Conservation (phyloP, 2,329 filamentous ascomycete genomes). For the Fusarium duplospermum region DNA sequence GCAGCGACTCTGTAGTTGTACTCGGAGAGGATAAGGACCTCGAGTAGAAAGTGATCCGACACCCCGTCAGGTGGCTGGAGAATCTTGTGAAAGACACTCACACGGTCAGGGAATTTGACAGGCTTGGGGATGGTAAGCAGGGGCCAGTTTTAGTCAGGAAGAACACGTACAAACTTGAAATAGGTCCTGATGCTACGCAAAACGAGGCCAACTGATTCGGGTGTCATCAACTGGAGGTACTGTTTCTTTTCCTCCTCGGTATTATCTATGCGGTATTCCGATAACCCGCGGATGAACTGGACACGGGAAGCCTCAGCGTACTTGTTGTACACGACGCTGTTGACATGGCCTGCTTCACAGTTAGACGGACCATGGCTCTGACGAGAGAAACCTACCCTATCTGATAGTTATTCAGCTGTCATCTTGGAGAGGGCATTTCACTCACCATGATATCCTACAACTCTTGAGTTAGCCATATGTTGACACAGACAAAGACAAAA, state of each 20-base stretch:
- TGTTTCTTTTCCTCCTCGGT: not conserved
- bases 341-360: slow-evolving; percentile 71
- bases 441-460: slow-evolving; percentile 65
- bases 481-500: slow-evolving; percentile 36
- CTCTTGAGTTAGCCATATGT: not conserved
- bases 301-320: slow-evolving; percentile 86
- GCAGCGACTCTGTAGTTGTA: slow-evolving; percentile 78
- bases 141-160: not conserved
- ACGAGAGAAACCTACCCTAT: slow-evolving; percentile 7
- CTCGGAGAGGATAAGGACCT: slow-evolving; percentile 79
- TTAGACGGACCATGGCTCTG: not conserved
- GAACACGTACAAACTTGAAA: slow-evolving; percentile 82
- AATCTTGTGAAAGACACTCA: slow-evolving; percentile 87
- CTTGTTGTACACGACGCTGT: slow-evolving; percentile 85
- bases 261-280: slow-evolving; percentile 58
- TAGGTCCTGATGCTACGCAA: slow-evolving; percentile 83
- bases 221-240: slow-evolving; percentile 65
- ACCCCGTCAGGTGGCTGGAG: slow-evolving; percentile 58
- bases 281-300: slow-evolving; percentile 71
- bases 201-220: slow-evolving; percentile 77
- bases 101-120: slow-evolving; percentile 83
- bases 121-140: slow-evolving; percentile 62
- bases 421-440: slow-evolving; percentile 10
- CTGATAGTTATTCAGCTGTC: not conserved
- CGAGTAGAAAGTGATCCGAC: slow-evolving; percentile 65